Percentiles rank a stretch among this genome's conserved stretches.
These are phyloP conservation scores for Sporisorium graminicola DNA, from an alignment of 1,284 basidiomycete genomes.

Conservation along the genomic window DNA sequence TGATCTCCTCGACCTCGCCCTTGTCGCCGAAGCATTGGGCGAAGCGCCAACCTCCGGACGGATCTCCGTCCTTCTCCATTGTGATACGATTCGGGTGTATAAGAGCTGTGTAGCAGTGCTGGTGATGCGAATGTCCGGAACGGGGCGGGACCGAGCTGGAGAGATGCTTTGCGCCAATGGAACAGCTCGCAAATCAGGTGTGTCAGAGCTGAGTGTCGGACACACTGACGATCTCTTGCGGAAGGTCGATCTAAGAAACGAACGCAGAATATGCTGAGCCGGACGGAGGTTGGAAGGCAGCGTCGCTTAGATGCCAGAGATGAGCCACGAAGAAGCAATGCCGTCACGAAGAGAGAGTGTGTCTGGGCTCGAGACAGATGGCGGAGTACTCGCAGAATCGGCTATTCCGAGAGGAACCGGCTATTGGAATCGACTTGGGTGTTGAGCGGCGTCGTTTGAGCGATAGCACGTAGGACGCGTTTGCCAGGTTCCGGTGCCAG, in stretches of 20 bases:
- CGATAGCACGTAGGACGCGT: constrained; percentile 12
- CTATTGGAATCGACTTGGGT: neutral
- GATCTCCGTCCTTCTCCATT: constrained; percentile 67
- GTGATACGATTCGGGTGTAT: constrained; percentile 10
- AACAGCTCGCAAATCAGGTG: neutral
- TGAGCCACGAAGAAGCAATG: constrained; percentile 7
- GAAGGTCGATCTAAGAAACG: neutral
- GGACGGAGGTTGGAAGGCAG: neutral
- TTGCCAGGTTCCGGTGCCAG: constrained; percentile 6
- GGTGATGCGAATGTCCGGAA: neutral
- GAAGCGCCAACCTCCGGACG: constrained; percentile 83
- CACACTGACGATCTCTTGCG: neutral
- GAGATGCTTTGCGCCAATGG: neutral
- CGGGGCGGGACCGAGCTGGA: neutral
- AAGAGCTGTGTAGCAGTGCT: constrained; percentile 3
- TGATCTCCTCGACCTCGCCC: constrained; percentile 94
- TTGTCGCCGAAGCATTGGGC: constrained; percentile 94
- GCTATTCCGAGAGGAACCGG: neutral
- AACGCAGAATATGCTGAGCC: neutral
- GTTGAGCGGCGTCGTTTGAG: neutral
- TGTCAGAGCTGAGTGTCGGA: neutral
- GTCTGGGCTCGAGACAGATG: neutral
- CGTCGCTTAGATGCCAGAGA: neutral
- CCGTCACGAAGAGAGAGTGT: neutral
- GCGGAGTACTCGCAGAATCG: neutral